Evolutionary conservation across 2,329 filamentous ascomycete species (phyloP).

Genomic region (Tetracladium maxilliforme): DNA sequence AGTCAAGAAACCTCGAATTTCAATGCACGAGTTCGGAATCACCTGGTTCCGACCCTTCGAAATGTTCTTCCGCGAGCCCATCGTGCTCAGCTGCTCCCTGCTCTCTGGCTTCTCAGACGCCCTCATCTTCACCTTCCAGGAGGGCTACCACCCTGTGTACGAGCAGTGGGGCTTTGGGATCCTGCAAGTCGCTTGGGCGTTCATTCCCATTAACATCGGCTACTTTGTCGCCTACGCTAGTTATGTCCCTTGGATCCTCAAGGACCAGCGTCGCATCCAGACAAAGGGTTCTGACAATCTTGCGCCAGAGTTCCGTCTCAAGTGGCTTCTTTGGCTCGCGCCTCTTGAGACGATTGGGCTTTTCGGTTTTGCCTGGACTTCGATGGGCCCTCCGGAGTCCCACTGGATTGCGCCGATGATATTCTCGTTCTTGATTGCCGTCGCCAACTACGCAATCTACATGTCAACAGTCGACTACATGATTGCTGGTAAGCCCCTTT

Average conservation of each 20-base stretch:
- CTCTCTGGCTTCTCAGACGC: constrained; percentile 50
- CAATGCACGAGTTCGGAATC: constrained; percentile 23
- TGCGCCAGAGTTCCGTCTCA: constrained; percentile 37
- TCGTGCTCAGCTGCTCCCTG: constrained; percentile 44
- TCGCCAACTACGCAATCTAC: constrained; percentile 49
- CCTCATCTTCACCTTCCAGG: constrained; percentile 52
- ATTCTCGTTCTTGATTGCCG: constrained; percentile 42
- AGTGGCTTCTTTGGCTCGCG: constrained; percentile 43
- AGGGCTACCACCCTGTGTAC: constrained; percentile 45
- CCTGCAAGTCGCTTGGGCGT: constrained; percentile 30
- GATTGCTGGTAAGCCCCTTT: too few relatives aligned
- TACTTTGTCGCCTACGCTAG: constrained; percentile 44
- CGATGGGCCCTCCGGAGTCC: constrained; percentile 30
- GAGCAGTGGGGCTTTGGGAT: constrained; percentile 40
- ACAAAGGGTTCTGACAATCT: constrained; percentile 29
- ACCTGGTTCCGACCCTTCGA: constrained; percentile 46
- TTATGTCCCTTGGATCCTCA: constrained; percentile 38
- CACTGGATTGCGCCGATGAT: constrained; percentile 50
- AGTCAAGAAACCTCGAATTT: constrained; percentile 20
- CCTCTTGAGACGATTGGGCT: constrained; percentile 45
- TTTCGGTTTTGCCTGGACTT: constrained; percentile 46
- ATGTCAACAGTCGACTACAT: constrained; percentile 56
- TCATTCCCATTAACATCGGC: constrained; percentile 39
- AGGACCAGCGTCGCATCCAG: constrained; percentile 26
- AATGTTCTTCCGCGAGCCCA: constrained; percentile 51